Percentiles rank a stretch among this genome's conserved stretches.
phyloP scores from a whole-genome alignment of 495 filamentous ascomycete genomes.

The Emericellopsis terricola region DNA sequence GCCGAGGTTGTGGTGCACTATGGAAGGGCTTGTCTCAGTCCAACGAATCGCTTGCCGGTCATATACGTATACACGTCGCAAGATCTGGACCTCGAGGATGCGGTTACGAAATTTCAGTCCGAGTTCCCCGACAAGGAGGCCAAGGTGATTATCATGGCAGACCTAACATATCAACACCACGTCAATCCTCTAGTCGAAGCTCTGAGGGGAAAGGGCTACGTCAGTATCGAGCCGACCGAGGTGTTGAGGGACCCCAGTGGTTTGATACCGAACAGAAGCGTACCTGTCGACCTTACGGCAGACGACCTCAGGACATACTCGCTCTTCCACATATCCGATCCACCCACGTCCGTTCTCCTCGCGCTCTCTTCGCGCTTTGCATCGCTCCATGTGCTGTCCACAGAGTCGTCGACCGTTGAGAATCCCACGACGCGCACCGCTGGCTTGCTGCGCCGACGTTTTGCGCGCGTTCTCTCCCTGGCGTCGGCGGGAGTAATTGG shows the following conservation, averaged over 20 bases:
- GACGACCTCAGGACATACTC: constrained; percentile 43
- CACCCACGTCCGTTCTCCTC: constrained; percentile 68
- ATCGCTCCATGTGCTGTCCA: constrained; percentile 58
- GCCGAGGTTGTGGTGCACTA: constrained; percentile 93
- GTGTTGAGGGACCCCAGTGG: constrained; percentile 66
- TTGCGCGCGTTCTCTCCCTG: constrained; percentile 68
- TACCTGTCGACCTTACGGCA: constrained; percentile 4
- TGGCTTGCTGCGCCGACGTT: constrained; percentile 59
- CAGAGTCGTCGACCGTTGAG: constrained; percentile 15
- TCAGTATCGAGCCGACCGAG: constrained; percentile 44
- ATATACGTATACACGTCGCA: constrained; percentile 80
- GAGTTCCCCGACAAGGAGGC: constrained; percentile 44
- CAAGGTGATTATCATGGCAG: constrained; percentile 70
- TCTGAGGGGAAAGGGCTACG: constrained; percentile 46
- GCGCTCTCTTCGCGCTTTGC: constrained; percentile 71
- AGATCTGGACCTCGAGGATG: constrained; percentile 35
- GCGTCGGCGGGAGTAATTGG: constrained; percentile 72
- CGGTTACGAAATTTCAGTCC: constrained; percentile 43
- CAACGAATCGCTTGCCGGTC: constrained; percentile 74
- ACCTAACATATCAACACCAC: constrained; percentile 69
- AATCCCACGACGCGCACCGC: constrained; percentile 14
- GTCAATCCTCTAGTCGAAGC: constrained; percentile 30
- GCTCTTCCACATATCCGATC: constrained; percentile 79
- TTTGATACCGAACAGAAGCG: constrained; percentile 65
- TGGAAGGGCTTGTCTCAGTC: constrained; percentile 78